These are phyloP conservation scores for Stemphylium vesicarium DNA, from an alignment of 2,329 filamentous ascomycete species.

Conservation along the genomic window DNA sequence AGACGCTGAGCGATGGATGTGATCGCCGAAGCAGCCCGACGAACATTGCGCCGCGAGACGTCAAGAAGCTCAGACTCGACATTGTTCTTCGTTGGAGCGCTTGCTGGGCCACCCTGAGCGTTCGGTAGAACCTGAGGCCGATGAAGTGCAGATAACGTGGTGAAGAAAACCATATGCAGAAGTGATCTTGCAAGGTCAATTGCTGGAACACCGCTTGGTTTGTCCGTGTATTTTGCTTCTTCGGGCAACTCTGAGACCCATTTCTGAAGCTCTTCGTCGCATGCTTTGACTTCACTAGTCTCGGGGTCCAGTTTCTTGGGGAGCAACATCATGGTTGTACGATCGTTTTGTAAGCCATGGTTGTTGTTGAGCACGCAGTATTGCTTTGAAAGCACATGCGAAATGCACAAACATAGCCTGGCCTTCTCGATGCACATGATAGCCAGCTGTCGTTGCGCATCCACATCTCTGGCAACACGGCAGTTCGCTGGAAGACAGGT, in stretches of 20 bases:
- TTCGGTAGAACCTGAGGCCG: conserved; percentile 88
- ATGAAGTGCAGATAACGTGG: conserved; percentile 87
- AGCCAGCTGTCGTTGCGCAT: conserved; percentile 79
- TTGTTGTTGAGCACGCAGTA: conserved; percentile 90
- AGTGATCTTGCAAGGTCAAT: conserved; percentile 80
- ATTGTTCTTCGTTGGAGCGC: conserved; percentile 50
- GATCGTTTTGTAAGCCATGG: conserved; percentile 72
- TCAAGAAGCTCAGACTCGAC: conserved; percentile 73
- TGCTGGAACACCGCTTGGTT: conserved; percentile 62
- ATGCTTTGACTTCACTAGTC: conserved; percentile 76
- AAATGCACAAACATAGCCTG: conserved; percentile 86
- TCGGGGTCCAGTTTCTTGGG: conserved; percentile 88
- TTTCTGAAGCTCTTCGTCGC: conserved; percentile 77
- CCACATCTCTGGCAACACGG: conserved; percentile 70
- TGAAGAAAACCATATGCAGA: conserved; percentile 92
- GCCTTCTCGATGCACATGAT: conserved; percentile 91
- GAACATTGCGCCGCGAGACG: conserved; percentile 80
- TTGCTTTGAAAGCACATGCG: conserved; percentile 85
- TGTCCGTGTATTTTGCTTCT: conserved; percentile 72
- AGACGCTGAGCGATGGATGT: conserved; percentile 82
- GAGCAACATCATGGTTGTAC: conserved; percentile 83
- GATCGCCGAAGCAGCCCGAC: conserved; percentile 82
- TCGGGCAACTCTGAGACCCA: conserved; percentile 78
- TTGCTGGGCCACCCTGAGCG: conserved; percentile 60
- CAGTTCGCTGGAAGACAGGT: conserved; percentile 73